A percentile compares a stretch with the other conserved stretches of the same genome.
Conservation (phyloP, 2,329 filamentous ascomycete species). For the Penicillium corylophilum region DNA sequence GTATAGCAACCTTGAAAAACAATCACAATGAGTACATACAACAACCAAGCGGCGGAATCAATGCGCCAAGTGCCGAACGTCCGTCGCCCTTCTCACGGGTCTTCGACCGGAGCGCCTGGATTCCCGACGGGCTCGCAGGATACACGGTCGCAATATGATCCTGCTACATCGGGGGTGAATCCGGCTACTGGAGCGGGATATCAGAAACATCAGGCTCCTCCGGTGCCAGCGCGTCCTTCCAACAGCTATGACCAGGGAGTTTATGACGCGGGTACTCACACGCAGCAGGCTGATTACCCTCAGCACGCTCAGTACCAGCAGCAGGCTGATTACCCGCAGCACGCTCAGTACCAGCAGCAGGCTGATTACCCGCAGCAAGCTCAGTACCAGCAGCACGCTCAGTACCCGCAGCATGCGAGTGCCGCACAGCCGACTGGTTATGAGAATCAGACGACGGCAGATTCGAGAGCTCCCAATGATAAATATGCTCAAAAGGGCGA, state of each 20-base stretch:
- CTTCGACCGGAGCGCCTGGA: constrained; percentile 31
- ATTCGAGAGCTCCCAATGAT: not conserved
- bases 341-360: too few species aligned
- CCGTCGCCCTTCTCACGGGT: constrained; percentile 17
- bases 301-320: too few species aligned
- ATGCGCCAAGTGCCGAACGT: constrained; percentile 1
- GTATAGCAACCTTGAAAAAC: not conserved
- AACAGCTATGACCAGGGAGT: constrained; percentile 15
- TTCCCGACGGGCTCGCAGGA: constrained; percentile 17
- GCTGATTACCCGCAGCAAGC: too few species aligned
- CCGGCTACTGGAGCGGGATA: constrained; percentile 28
- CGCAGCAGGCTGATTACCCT: too few species aligned
- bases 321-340: too few species aligned
- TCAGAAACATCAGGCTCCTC: constrained; percentile 5
- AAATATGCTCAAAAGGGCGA: constrained; percentile 15
- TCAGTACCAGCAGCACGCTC: too few species aligned
- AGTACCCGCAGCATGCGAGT: constrained; percentile 9
- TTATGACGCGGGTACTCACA: constrained; percentile 15
- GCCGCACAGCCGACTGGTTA: constrained; percentile 15
- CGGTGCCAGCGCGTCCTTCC: constrained; percentile 8
- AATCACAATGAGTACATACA: constrained; percentile 10
- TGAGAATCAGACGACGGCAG: constrained; percentile 6
- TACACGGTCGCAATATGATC: constrained; percentile 19
- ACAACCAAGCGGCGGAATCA: constrained; percentile 6
- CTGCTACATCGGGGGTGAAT: constrained; percentile 25